Evolutionary conservation across 1,284 basidiomycete genomes (phyloP).

Genomic region (Tremellales sp.): DNA sequence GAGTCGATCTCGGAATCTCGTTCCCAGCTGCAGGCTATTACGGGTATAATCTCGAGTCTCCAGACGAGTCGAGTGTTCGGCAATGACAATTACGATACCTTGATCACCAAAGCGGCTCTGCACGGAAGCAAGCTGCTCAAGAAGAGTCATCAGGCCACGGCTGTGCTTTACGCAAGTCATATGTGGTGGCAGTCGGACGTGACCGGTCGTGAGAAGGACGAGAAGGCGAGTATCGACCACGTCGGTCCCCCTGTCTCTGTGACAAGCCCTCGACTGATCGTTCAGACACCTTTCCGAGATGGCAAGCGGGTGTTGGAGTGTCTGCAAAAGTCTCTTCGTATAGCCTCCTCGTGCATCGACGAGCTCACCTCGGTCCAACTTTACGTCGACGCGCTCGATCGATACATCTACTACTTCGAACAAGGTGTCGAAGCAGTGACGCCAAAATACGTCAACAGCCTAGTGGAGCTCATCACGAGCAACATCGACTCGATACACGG

Average conservation of each 20-base stretch:
- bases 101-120: conserved; percentile 91
- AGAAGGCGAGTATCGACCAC: conserved; percentile 47
- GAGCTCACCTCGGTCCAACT: conserved; percentile 90
- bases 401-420: conserved; percentile 88
- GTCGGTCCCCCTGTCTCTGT: not conserved
- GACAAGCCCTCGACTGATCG: not conserved
- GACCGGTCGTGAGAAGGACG: conserved; percentile 51
- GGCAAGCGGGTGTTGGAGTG: conserved; percentile 94
- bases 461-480: conserved; percentile 86
- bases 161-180: conserved; percentile 89
- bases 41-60: conserved; percentile 80
- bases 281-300: conserved; percentile 83
- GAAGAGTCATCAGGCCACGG: conserved; percentile 92
- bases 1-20: conserved; percentile 89
- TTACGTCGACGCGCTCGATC: conserved; percentile 88
- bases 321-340: conserved; percentile 85
- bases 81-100: conserved; percentile 86
- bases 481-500: conserved; percentile 82
- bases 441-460: conserved; percentile 87
- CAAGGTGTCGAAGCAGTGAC: conserved; percentile 84
- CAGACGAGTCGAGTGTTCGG: conserved; percentile 80
- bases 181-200: conserved; percentile 87
- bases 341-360: conserved; percentile 88
- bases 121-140: conserved; percentile 90
- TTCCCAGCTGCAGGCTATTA: conserved; percentile 88